Conservation (phyloP, 768 basidiomycete species). For the Agrocybe praecox region DNA sequence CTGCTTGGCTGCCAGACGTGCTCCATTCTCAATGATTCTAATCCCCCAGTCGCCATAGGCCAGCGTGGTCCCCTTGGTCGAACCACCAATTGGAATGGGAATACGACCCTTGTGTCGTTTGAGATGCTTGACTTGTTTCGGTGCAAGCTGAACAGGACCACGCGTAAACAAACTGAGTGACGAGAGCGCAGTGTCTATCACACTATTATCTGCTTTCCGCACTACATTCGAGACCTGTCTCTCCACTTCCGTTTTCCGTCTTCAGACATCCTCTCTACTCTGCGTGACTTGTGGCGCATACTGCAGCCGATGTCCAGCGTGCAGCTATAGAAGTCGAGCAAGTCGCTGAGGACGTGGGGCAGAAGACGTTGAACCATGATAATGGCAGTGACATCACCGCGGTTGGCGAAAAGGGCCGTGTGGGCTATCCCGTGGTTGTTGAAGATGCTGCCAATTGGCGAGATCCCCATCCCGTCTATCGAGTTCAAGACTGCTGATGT, state of each 20-base stretch:
- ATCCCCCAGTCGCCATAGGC: too few species aligned
- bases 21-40: too few species aligned
- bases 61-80: too few species aligned
- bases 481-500: slow-evolving; percentile 36
- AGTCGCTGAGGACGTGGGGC: slow-evolving; percentile 33
- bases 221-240: slow-evolving; percentile 27
- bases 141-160: slow-evolving; percentile 72
- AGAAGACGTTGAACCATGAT: slow-evolving; percentile 9
- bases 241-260: slow-evolving; percentile 37
- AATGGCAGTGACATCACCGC: slow-evolving; percentile 18
- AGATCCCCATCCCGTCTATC: slow-evolving; percentile 38
- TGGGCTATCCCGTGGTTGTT: slow-evolving; percentile 36
- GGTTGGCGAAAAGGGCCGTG: slow-evolving; percentile 20
- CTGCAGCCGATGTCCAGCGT: slow-evolving; percentile 31
- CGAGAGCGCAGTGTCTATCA: too few species aligned
- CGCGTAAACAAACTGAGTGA: slow-evolving; percentile 45
- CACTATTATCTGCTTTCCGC: slow-evolving; percentile 28
- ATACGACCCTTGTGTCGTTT: slow-evolving; percentile 91
- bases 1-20: too few species aligned
- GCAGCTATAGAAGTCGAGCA: slow-evolving; percentile 32
- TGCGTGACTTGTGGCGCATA: slow-evolving; percentile 32
- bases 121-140: slow-evolving; percentile 78
- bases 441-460: slow-evolving; percentile 24
- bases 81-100: too few species aligned
- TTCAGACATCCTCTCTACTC: slow-evolving; percentile 30